Evolutionary conservation across 2,329 filamentous ascomycete species (phyloP).

Genomic region (Phyllachora maydis): DNA sequence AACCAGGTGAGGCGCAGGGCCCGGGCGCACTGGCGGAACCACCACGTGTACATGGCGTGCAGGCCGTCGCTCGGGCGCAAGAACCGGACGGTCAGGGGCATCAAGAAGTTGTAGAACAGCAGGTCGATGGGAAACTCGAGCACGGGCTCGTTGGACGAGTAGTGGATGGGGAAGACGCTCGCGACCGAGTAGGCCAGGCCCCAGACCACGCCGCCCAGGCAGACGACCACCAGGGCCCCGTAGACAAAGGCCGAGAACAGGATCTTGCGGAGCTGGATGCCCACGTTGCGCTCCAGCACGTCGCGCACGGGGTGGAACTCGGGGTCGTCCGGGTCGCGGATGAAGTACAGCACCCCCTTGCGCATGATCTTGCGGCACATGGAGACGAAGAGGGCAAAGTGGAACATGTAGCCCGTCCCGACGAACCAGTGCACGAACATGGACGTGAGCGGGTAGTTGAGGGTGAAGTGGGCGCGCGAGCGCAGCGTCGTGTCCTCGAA

Average conservation of each 20-base stretch:
- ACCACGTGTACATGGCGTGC: conserved; percentile 81
- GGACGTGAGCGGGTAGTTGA: conserved; percentile 65
- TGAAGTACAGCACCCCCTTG: conserved; percentile 90
- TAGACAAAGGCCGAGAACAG: conserved; percentile 92
- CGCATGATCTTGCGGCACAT: conserved; percentile 99
- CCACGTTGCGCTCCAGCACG: conserved; percentile 79
- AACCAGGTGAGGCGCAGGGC: conserved; percentile 73
- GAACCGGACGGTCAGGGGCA: conserved; percentile 68
- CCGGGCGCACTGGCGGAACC: conserved; percentile 76
- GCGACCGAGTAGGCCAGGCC: conserved; percentile 48
- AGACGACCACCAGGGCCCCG: conserved; percentile 77
- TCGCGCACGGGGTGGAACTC: conserved; percentile 96
- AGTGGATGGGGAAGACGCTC: conserved; percentile 72
- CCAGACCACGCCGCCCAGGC: conserved; percentile 92
- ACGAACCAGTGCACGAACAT: conserved; percentile 98
- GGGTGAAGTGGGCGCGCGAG: conserved; percentile 60
- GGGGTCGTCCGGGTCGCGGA: conserved; percentile 91
- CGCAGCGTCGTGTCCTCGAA: conserved; percentile 65
- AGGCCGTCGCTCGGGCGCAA: conserved; percentile 73
- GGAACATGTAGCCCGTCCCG: conserved; percentile 98
- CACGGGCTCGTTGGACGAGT: conserved; percentile 80
- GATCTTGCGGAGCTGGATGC: conserved; percentile 88
- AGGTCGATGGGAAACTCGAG: conserved; percentile 89
- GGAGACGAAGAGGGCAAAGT: conserved; percentile 93
- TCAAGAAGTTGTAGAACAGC: conserved; percentile 90